phyloP scores from a whole-genome alignment of 2,329 filamentous ascomycete species.

The Claviceps sp. region DNA sequence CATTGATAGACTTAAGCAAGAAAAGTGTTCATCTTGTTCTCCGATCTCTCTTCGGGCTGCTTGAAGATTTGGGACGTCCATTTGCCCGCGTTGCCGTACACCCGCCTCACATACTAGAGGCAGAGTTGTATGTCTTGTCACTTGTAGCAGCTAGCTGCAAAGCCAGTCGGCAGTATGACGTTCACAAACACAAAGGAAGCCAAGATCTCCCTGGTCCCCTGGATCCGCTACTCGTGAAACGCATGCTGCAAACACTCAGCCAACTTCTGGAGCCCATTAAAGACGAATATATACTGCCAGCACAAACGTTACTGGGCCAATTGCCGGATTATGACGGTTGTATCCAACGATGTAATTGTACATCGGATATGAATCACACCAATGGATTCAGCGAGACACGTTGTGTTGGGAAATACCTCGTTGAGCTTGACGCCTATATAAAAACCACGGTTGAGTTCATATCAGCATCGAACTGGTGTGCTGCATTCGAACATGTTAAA shows the following conservation, averaged over 20 bases:
- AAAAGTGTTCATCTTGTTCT: slow-evolving; percentile 40
- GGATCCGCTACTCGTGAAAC: slow-evolving; percentile 36
- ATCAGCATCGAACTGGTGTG: slow-evolving; percentile 49
- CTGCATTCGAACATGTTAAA: slow-evolving; percentile 45
- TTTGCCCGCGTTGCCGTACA: slow-evolving; percentile 38
- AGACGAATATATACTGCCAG: slow-evolving; percentile 41
- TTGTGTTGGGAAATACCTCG: slow-evolving; percentile 21
- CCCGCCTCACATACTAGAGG: slow-evolving; percentile 46
- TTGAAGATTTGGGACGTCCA: slow-evolving; percentile 44
- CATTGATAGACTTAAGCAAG: slow-evolving; percentile 46
- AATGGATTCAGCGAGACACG: slow-evolving; percentile 10
- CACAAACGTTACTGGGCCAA: slow-evolving; percentile 44
- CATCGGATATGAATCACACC: slow-evolving; percentile 8
- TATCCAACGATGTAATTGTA: slow-evolving; percentile 17
- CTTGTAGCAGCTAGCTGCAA: slow-evolving; percentile 52
- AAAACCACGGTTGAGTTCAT: slow-evolving; percentile 48
- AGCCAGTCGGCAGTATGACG: slow-evolving; percentile 37
- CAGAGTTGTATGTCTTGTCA: slow-evolving; percentile 50
- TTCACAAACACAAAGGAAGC: slow-evolving; percentile 9
- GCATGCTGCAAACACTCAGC: slow-evolving; percentile 42
- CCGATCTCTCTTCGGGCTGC: slow-evolving; percentile 40
- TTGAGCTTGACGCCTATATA: slow-evolving; percentile 40
- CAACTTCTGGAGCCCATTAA: slow-evolving; percentile 44
- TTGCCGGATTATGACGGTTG: slow-evolving; percentile 23
- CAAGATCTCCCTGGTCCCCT: slow-evolving; percentile 25